These are phyloP conservation scores for Millerago galiae DNA, from an alignment of 805 yeast species.

Conservation along the genomic window DNA sequence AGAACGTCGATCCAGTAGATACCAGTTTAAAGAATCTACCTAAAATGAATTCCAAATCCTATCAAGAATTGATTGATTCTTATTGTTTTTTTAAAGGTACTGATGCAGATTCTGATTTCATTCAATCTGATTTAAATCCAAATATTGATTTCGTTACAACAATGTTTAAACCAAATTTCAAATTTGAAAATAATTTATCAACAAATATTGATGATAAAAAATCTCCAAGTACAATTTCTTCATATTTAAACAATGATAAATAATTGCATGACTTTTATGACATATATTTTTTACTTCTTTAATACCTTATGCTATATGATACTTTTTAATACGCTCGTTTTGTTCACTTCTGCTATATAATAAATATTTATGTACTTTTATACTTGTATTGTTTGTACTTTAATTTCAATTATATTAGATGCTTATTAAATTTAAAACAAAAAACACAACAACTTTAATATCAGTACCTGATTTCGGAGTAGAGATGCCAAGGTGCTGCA, in stretches of 20 bases:
- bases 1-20: not conserved
- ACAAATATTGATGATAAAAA: not conserved
- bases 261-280: too few species aligned
- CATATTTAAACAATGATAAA: not conserved
- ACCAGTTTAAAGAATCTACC: constrained; percentile 16
- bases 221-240: constrained; percentile 5
- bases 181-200: constrained; percentile 1
- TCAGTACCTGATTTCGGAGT: too few species aligned
- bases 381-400: too few species aligned
- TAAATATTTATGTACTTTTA: too few species aligned
- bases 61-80: constrained; percentile 49
- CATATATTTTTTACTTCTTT: too few species aligned
- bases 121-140: constrained; percentile 2
- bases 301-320: too few species aligned
- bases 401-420: too few species aligned
- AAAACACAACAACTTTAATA: too few species aligned
- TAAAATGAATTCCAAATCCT: constrained; percentile 42
- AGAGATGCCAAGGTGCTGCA: too few species aligned
- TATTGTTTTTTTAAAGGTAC: constrained; percentile 50
- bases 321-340: too few species aligned
- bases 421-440: too few species aligned
- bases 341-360: too few species aligned
- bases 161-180: not conserved
- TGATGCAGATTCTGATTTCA: not conserved
- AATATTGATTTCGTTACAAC: constrained; percentile 3